Base-by-base conservation (phyloP, 441 rosid species). In the Syzygium malaccense region DNA sequence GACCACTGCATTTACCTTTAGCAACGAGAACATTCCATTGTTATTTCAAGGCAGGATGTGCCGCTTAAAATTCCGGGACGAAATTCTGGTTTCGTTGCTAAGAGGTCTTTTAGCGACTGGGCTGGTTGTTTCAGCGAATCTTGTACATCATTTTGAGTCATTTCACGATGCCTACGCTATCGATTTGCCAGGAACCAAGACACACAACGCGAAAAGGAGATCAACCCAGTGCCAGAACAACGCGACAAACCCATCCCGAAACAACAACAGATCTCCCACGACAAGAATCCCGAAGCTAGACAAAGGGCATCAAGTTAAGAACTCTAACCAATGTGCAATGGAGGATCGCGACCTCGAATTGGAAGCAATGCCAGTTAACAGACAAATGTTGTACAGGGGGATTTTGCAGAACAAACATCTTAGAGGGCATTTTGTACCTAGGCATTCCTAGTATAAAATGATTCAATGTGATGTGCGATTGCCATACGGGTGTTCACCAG, bases 381-480 rank as follows among this genome's bases (percentile, higher is more conserved):
- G 87, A 68, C 55, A 85, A 55, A 79, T 68, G 55, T 41, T 88
- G 30, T 88, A 88, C 56, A 68, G 71, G 51, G 89, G 89, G 87
- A 88, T 85, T 54, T n/a, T 88, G 45, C 80, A 55, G 41, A 37
- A 88, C 57, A 85, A 85, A 66, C 83, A 87, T 45, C 33, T 12
- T 45, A 48, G 58, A 28, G 57, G 57, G 30, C 78, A 87, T 17
- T 55, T 37, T 87, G 71, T 80, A 58, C 89, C 89, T 18, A 19
- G 86, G 56, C 85, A 87, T 45, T 87, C 25, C 30, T 56, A 87
- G 64, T 57, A 54, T 6, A 56, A 56, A 60, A 60, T 60, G 68
- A 60, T 75, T 48, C 64, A 37, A 62, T 86, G 33, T 56, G 20
- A 32, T 86, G n/a, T 23, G 49, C 51, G 17, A 37, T 12, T 45